Conservation (phyloP, 1,284 basidiomycete species). For the Bondarzewia mesenterica region DNA sequence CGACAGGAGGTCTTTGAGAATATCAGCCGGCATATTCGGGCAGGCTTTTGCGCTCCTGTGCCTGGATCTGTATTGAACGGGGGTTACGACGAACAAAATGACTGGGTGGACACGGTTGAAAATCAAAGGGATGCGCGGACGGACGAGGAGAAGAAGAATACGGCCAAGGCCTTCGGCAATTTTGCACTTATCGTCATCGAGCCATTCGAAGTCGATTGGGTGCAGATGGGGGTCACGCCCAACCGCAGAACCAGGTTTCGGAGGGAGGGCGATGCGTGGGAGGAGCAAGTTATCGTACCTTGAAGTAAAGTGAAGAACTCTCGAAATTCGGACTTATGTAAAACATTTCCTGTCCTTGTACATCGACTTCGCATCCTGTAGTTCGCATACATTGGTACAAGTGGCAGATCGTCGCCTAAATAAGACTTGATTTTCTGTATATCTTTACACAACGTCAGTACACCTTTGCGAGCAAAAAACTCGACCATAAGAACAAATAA, state of each 20-base stretch:
- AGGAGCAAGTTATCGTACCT: conserved; percentile 47
- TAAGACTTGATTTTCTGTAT: background rate
- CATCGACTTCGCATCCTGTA: no score
- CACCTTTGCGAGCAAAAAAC: background rate
- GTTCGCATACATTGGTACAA: no score
- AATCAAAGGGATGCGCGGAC: conserved; percentile 32
- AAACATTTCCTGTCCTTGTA: no score
- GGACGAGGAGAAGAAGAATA: conserved; percentile 30
- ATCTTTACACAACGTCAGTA: background rate
- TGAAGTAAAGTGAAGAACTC: conserved; percentile 20
- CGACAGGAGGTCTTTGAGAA: conserved; percentile 40
- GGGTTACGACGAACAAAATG: conserved; percentile 41
- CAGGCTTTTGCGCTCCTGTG: conserved; percentile 51
- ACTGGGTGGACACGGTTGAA: conserved; percentile 41
- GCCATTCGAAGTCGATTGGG: conserved; percentile 52
- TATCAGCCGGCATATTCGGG: conserved; percentile 50
- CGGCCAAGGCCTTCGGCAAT: conserved; percentile 44
- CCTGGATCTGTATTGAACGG: conserved; percentile 41
- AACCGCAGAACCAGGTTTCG: conserved; percentile 47
- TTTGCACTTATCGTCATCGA: conserved; percentile 61
- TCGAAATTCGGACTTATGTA: background rate
- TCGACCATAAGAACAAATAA: background rate
- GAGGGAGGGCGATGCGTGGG: conserved; percentile 31
- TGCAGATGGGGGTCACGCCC: conserved; percentile 46
- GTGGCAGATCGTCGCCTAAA: no score